These are phyloP conservation scores for Acer campestre DNA, from an alignment of 345 rosid species.

Conservation along the genomic window DNA sequence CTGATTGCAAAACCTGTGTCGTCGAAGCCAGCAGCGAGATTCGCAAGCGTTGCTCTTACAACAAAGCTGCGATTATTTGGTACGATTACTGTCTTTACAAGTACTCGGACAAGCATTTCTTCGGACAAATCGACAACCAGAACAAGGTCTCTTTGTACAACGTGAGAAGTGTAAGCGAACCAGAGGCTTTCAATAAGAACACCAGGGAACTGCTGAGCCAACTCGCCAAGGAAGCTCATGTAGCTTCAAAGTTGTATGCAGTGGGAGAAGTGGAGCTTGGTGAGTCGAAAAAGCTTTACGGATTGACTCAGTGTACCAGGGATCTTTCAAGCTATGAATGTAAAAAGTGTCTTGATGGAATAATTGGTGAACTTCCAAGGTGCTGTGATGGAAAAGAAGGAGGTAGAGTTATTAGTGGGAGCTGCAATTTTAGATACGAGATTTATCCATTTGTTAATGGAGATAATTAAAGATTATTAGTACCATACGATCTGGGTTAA, in stretches of 20 bases:
- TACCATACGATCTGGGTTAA: no score
- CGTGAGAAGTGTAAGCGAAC: constrained; percentile 21
- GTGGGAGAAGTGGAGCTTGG: constrained; percentile 27
- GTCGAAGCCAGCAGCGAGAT: constrained; percentile 31
- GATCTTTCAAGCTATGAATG: constrained; percentile 33
- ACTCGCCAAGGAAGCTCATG: constrained; percentile 25
- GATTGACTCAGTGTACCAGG: constrained; percentile 43
- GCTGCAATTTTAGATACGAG: constrained; percentile 52
- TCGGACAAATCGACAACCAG: constrained; percentile 38
- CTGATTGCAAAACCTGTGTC: constrained; percentile 43
- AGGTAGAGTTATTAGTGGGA: constrained; percentile 47
- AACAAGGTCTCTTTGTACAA: constrained; percentile 47
- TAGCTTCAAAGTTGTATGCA: constrained; percentile 26
- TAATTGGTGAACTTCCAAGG: constrained; percentile 40
- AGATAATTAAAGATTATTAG: no score
- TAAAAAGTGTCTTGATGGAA: constrained; percentile 42
- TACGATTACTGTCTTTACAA: constrained; percentile 45
- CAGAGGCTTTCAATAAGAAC: constrained; percentile 29
- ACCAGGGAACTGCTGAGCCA: constrained; percentile 33
- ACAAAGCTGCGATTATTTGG: constrained; percentile 48
- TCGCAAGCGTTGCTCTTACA: constrained; percentile 33
- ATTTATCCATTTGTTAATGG: constrained; percentile 42
- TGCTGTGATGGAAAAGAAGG: constrained; percentile 55
- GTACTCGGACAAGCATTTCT: constrained; percentile 39
- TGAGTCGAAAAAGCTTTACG: constrained; percentile 28